A percentile compares a stretch with the other conserved stretches of the same genome.
phyloP scores from a whole-genome alignment of 1,284 basidiomycete genomes.

The Microbotryum scabiosae region DNA sequence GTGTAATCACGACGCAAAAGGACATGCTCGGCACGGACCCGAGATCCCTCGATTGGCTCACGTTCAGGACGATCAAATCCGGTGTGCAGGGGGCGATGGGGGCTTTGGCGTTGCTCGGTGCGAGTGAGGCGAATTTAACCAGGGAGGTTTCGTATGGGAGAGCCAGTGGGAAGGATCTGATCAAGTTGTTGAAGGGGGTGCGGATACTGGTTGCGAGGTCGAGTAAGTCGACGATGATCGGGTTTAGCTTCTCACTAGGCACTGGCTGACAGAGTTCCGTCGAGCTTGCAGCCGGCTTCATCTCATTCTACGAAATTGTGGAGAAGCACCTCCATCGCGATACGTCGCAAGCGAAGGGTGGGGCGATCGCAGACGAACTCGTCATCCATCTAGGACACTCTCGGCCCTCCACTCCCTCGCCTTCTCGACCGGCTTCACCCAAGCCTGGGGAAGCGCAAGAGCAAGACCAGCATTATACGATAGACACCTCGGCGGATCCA shows the following conservation, averaged over 20 bases:
- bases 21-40: constrained; percentile 26
- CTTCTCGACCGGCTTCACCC: constrained; percentile 12
- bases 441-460: constrained; percentile 11
- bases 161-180: constrained; percentile 20
- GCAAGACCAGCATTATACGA: background rate
- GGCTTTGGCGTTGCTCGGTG: constrained; percentile 13
- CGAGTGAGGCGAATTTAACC: constrained; percentile 22
- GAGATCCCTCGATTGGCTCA: constrained; percentile 23
- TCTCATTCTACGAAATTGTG: constrained; percentile 26
- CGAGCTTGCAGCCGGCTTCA: constrained; percentile 17
- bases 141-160: constrained; percentile 19
- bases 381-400: constrained; percentile 24
- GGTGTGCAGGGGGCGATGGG: constrained; percentile 12
- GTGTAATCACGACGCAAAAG: constrained; percentile 12
- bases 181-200: constrained; percentile 17
- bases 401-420: constrained; percentile 5
- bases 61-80: constrained; percentile 13
- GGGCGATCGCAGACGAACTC: constrained; percentile 18
- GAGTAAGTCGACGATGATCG: constrained; percentile 7
- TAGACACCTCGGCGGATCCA: no score
- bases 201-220: constrained; percentile 14
- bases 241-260: background rate
- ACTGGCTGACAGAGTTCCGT: background rate
- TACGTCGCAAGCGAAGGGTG: constrained; percentile 20
- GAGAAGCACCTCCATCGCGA: constrained; percentile 30